phyloP scores from a whole-genome alignment of 768 basidiomycete genomes.

The Mycena belliarum region DNA sequence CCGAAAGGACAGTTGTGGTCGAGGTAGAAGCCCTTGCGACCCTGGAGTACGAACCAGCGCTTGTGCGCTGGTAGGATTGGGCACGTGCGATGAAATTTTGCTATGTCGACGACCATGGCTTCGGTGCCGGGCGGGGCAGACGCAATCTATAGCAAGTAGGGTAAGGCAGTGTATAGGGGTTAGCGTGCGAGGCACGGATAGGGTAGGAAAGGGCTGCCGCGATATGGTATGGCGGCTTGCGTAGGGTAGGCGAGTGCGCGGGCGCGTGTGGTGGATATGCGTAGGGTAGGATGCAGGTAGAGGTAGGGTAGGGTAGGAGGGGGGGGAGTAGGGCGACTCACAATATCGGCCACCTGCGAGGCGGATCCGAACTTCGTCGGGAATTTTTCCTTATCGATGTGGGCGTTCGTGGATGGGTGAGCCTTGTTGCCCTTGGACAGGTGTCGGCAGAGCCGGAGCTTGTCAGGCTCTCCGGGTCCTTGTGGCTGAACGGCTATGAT shows the following conservation, averaged over 20 bases:
- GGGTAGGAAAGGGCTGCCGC: too few relatives aligned
- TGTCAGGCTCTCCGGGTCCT: slow-evolving; percentile 13
- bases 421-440: slow-evolving; percentile 19
- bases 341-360: slow-evolving; percentile 12
- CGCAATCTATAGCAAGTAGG: not conserved
- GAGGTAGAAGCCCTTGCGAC: not conserved
- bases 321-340: too few relatives aligned
- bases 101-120: not conserved
- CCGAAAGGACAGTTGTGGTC: not conserved
- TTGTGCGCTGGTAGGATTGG: not conserved
- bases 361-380: slow-evolving; percentile 20
- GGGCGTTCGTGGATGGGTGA: slow-evolving; percentile 15
- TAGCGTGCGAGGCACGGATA: too few relatives aligned
- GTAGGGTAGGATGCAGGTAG: too few relatives aligned
- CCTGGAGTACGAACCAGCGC: not conserved
- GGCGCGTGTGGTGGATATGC: too few relatives aligned
- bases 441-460: slow-evolving; percentile 25
- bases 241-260: too few relatives aligned
- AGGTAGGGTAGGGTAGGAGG: too few relatives aligned
- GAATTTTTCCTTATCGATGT: slow-evolving; percentile 22
- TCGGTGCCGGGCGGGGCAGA: not conserved
- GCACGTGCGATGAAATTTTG: not conserved
- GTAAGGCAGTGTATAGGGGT: too few relatives aligned
- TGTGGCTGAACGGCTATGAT: slow-evolving; percentile 18
- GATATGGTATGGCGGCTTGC: too few relatives aligned